These are phyloP conservation scores for Senecio squalidus DNA, from an alignment of 140 eudicot genomes.

Conservation along the genomic window DNA sequence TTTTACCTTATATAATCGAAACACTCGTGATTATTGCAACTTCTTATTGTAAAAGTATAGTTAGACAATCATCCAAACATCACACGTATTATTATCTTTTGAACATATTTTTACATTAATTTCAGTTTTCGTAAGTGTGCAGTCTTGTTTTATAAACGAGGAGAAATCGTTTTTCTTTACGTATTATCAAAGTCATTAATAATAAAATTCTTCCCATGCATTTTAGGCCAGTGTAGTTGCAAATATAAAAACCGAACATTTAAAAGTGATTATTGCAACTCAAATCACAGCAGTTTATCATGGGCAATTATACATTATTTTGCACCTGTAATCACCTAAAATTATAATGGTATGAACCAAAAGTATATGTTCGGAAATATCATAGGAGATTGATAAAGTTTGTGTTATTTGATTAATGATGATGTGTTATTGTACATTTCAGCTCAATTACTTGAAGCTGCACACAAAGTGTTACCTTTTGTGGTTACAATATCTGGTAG, in stretches of 20 bases:
- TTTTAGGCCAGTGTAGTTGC: conserved; percentile 2
- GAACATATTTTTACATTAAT: neutral
- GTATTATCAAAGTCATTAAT: neutral
- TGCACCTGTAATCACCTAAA: neutral
- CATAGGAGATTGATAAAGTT: neutral
- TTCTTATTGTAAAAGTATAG: neutral
- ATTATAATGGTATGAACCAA: neutral
- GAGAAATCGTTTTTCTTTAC: neutral
- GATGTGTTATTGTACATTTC: conserved; percentile 16
- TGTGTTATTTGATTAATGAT: neutral
- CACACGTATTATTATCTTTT: neutral
- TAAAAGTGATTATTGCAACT: too few species aligned
- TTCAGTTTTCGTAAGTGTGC: neutral
- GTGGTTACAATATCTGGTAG: conserved; percentile 88
- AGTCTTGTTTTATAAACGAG: neutral
- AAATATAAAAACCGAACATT: neutral
- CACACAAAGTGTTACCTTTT: conserved; percentile 76
- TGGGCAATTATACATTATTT: neutral
- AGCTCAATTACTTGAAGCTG: conserved; percentile 80
- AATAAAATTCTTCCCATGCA: neutral
- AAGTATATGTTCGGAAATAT: neutral
- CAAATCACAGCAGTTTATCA: too few species aligned
- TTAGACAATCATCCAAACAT: neutral
- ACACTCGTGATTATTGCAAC: neutral
- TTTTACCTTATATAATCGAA: neutral